These are phyloP conservation scores for Prillingera fragicola DNA, from an alignment of 1,284 basidiomycete species.

Conservation along the genomic window DNA sequence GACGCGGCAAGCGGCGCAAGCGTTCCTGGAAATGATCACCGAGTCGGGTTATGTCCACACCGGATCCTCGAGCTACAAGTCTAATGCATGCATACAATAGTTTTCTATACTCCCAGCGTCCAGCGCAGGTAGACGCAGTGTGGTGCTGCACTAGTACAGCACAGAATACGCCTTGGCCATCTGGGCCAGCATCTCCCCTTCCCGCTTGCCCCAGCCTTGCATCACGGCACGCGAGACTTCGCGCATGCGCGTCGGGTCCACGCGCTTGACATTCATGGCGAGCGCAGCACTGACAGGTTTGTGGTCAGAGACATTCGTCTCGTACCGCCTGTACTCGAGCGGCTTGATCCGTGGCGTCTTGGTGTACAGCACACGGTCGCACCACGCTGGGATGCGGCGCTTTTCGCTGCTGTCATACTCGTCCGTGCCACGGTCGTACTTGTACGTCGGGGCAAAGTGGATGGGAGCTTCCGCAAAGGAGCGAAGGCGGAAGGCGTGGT, in stretches of 20 bases:
- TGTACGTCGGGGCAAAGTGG: slow-evolving; percentile 86
- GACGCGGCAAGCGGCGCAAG: no score
- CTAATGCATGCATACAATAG: no score
- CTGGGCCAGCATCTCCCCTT: slow-evolving; percentile 54
- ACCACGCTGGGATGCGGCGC: slow-evolving; percentile 86
- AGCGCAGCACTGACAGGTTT: slow-evolving; percentile 78
- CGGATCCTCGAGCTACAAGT: no score
- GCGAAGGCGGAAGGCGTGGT: slow-evolving; percentile 78
- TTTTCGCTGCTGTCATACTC: slow-evolving; percentile 87
- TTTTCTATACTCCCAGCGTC: no score
- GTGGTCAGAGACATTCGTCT: slow-evolving; percentile 78
- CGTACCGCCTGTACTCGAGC: slow-evolving; percentile 69
- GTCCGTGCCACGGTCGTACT: slow-evolving; percentile 74
- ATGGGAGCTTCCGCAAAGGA: slow-evolving; percentile 77
- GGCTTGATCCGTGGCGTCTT: slow-evolving; percentile 60
- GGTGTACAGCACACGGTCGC: slow-evolving; percentile 80
- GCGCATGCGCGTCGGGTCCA: slow-evolving; percentile 58
- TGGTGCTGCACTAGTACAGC: slow-evolving; percentile 21
- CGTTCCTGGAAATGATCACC: no score
- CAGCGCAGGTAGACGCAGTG: no score
- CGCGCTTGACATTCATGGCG: slow-evolving; percentile 63
- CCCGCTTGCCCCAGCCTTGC: slow-evolving; percentile 58
- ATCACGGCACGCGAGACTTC: slow-evolving; percentile 56
- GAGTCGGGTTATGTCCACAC: no score
- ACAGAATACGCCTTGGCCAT: slow-evolving; percentile 46